These are phyloP conservation scores for Glycine latifolia DNA, from an alignment of 306 rosid genomes.

Conservation along the genomic window DNA sequence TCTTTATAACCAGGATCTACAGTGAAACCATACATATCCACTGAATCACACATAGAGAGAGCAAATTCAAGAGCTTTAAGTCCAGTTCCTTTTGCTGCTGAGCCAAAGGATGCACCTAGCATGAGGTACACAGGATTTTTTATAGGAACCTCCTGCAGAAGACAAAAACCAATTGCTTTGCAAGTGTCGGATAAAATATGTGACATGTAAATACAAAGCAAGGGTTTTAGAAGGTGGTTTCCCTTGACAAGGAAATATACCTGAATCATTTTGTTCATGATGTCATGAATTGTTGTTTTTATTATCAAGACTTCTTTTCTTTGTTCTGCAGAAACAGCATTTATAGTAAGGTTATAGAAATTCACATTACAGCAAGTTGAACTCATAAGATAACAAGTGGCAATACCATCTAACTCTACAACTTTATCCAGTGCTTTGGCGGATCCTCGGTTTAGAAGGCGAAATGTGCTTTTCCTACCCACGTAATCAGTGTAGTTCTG, in stretches of 20 bases:
- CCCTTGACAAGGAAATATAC: conserved; percentile 46
- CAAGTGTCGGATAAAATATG: conserved; percentile 36
- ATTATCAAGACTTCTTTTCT: conserved; percentile 89
- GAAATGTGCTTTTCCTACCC: conserved; percentile 90
- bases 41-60: conserved; percentile 90
- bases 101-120: conserved; percentile 97
- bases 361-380: conserved; percentile 25
- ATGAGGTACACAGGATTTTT: conserved; percentile 90
- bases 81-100: conserved; percentile 99
- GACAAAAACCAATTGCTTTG: conserved; percentile 45
- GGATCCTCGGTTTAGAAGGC: conserved; percentile 96
- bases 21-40: conserved; percentile 98
- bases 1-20: conserved; percentile 99
- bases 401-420: conserved; percentile 86
- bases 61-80: conserved; percentile 99
- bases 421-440: conserved; percentile 98
- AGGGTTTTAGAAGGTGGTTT: conserved; percentile 29
- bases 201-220: conserved; percentile 10
- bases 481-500: conserved; percentile 88
- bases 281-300: conserved; percentile 95
- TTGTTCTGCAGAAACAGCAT: conserved; percentile 66
- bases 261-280: conserved; percentile 92
- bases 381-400: conserved; percentile 18
- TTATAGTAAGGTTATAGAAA: conserved; percentile 46
- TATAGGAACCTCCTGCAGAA: conserved; percentile 91